These are phyloP conservation scores for Carnegiea gigantea DNA, from an alignment of 179 eudicot genomes.

Conservation along the genomic window DNA sequence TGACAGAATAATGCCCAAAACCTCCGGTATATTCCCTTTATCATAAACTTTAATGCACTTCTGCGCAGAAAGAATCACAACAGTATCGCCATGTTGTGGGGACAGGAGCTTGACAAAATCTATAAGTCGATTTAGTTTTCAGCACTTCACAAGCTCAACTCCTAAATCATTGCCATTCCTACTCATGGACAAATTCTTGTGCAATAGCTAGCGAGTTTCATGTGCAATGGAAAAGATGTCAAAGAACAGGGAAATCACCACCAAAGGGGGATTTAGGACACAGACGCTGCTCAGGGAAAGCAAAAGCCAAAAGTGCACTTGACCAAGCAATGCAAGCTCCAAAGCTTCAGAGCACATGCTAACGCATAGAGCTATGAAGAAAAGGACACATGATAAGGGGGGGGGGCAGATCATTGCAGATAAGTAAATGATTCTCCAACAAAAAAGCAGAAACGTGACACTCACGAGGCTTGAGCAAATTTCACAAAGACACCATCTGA, in stretches of 20 bases:
- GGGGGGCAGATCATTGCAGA: neutral
- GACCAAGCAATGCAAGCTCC: neutral
- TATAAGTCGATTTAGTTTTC: neutral
- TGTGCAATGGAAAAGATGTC: neutral
- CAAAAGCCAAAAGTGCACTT: neutral
- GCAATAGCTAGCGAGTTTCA: neutral
- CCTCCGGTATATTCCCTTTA: neutral
- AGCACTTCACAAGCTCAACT: constrained; percentile 2
- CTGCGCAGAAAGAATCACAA: neutral
- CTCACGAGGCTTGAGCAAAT: constrained; percentile 74
- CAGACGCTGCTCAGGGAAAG: neutral
- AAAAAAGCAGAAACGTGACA: constrained; percentile 13
- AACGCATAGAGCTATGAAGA: neutral
- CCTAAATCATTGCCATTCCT: neutral
- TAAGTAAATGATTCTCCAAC: neutral
- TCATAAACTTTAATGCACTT: neutral
- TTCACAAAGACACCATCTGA: constrained; percentile 70
- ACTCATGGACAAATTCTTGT: neutral
- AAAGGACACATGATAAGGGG: neutral
- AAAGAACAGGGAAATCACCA: neutral
- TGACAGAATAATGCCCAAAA: neutral
- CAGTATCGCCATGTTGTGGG: neutral
- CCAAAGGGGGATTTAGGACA: neutral
- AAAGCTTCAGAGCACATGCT: neutral
- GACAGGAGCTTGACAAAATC: neutral